Percentiles rank a stretch among this genome's conserved stretches.
Conservation (phyloP, 768 basidiomycete genomes). For the Tephrocybe sp. region DNA sequence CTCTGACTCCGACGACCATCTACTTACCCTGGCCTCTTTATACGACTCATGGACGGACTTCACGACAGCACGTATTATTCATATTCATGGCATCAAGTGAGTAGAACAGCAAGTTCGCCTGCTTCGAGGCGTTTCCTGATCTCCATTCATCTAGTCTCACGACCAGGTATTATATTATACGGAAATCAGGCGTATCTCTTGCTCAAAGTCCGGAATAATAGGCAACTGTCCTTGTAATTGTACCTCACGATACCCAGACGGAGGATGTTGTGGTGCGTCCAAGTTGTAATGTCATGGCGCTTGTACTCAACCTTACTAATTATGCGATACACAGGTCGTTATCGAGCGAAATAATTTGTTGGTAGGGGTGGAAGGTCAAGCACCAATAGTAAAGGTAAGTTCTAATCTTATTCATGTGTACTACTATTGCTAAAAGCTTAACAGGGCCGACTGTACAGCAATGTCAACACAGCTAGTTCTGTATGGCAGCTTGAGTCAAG, state of each 20-base stretch:
- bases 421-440: not conserved
- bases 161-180: constrained; percentile 60
- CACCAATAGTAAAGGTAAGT: constrained; percentile 71
- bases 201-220: constrained; percentile 24
- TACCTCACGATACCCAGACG: constrained; percentile 68
- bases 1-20: constrained; percentile 5
- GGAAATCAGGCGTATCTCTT: constrained; percentile 7
- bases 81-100: constrained; percentile 88
- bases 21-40: not conserved
- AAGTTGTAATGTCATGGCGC: not conserved
- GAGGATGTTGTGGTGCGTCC: constrained; percentile 61
- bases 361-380: constrained; percentile 68
- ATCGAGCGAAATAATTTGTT: constrained; percentile 72
- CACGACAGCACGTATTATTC: constrained; percentile 39
- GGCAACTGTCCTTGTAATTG: constrained; percentile 75
- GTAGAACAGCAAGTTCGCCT: constrained; percentile 21
- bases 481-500: constrained; percentile 83
- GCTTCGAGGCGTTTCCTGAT: constrained; percentile 8
- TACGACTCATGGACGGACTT: constrained; percentile 34
- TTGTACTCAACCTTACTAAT: not conserved
- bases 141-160: constrained; percentile 59
- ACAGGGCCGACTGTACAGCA: constrained; percentile 73
- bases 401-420: not conserved
- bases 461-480: constrained; percentile 61
- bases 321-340: constrained; percentile 45